A percentile compares a stretch with the other conserved stretches of the same genome.
Conservation (phyloP, 495 filamentous ascomycete species). For the Chlorociboria aeruginascens region DNA sequence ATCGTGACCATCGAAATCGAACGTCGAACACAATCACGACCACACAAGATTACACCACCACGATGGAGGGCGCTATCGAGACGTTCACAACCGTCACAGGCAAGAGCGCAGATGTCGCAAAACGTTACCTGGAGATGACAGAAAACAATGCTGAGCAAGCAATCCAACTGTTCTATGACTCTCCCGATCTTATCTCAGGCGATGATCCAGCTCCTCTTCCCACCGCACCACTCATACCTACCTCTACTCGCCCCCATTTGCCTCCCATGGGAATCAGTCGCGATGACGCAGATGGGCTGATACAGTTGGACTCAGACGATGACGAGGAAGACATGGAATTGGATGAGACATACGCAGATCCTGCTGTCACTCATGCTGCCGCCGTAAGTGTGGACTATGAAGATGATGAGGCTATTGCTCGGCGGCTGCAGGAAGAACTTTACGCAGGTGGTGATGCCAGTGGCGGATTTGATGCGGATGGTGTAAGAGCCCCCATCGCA, state of each 20-base stretch:
- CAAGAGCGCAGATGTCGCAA: constrained; percentile 46
- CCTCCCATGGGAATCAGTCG: constrained; percentile 20
- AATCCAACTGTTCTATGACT: constrained; percentile 80
- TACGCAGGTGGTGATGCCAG: constrained; percentile 45
- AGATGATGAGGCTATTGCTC: constrained; percentile 88
- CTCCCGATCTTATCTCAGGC: constrained; percentile 48
- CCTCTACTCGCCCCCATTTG: constrained; percentile 12
- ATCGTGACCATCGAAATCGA: too few relatives aligned
- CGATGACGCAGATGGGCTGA: constrained; percentile 46
- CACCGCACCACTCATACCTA: constrained; percentile 9
- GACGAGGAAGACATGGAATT: constrained; percentile 35
- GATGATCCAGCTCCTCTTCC: constrained; percentile 24
- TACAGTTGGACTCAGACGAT: constrained; percentile 61
- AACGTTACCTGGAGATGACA: constrained; percentile 69
- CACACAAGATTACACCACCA: constrained; percentile 13
- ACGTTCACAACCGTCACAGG: constrained; percentile 62
- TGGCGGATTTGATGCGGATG: constrained; percentile 39
- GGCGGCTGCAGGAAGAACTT: constrained; percentile 81
- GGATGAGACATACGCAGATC: constrained; percentile 12
- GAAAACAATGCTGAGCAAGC: constrained; percentile 76
- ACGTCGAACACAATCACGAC: not conserved
- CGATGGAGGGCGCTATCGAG: constrained; percentile 53
- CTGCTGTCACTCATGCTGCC: constrained; percentile 1
- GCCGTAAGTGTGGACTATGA: constrained; percentile 36
- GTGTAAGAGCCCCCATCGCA: constrained; percentile 80